Percentiles rank a stretch among this genome's conserved stretches.
These are phyloP conservation scores for Silene coronaria DNA, from an alignment of 179 eudicot genomes.

Conservation along the genomic window DNA sequence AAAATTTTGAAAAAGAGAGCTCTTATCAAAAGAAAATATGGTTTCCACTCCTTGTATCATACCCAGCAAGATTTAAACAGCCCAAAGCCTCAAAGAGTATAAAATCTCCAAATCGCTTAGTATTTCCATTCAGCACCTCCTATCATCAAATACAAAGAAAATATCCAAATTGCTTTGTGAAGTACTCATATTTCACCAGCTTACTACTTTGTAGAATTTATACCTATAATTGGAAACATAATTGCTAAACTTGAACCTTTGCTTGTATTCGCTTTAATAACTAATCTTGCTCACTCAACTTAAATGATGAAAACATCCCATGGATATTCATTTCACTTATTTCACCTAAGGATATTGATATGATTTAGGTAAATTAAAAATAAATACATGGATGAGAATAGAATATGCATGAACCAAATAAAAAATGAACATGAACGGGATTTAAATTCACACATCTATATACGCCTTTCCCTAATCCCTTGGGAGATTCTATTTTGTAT, in stretches of 20 bases:
- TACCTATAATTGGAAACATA: too few relatives aligned
- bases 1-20: too few relatives aligned
- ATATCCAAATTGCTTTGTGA: background rate
- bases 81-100: background rate
- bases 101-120: background rate
- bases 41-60: too few relatives aligned
- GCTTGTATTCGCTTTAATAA: background rate
- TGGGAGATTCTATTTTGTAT: background rate
- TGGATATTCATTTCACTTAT: background rate
- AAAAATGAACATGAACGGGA: too few relatives aligned
- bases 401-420: background rate
- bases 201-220: too few relatives aligned
- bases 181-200: background rate
- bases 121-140: background rate
- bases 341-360: too few relatives aligned
- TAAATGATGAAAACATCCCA: background rate
- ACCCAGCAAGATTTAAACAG: too few relatives aligned
- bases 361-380: too few relatives aligned
- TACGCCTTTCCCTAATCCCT: background rate
- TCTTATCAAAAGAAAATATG: too few relatives aligned
- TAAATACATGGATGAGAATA: too few relatives aligned
- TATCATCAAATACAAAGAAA: background rate
- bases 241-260: too few relatives aligned
- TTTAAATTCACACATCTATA: too few relatives aligned
- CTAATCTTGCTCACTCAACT: background rate